These are phyloP conservation scores for Asterochloris erici DNA, from an alignment of 139 green algal genomes.

Conservation along the genomic window DNA sequence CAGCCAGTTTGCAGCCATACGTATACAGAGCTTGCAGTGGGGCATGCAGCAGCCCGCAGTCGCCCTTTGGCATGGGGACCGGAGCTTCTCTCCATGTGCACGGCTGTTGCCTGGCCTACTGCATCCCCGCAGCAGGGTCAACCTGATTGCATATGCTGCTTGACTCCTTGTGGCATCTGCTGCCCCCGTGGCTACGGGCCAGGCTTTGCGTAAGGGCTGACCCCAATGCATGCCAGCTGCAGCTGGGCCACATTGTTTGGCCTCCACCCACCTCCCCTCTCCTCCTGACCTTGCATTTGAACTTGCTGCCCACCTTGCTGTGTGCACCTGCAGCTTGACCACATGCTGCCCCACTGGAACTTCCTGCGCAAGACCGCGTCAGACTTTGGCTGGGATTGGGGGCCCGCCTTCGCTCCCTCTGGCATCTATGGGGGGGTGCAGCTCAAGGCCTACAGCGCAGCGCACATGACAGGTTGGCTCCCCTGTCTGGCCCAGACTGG, in stretches of 20 bases:
- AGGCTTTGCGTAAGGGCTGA: not conserved
- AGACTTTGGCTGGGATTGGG: constrained; percentile 86
- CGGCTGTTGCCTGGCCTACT: not conserved
- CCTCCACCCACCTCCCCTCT: too few species aligned
- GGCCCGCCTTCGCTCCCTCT: constrained; percentile 55
- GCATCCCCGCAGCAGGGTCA: too few species aligned
- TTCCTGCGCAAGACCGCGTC: constrained; percentile 70
- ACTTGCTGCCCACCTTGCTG: not conserved
- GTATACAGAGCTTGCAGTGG: not conserved
- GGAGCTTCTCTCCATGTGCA: not conserved
- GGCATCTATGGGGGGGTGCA: constrained; percentile 56
- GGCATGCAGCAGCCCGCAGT: not conserved
- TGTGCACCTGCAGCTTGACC: constrained; percentile 7
- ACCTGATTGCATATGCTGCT: not conserved
- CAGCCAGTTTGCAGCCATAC: too few species aligned
- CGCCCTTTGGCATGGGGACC: not conserved
- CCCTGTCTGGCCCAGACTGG: not conserved
- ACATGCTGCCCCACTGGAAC: constrained; percentile 57
- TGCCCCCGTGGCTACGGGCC: not conserved
- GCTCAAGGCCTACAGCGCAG: constrained; percentile 30
- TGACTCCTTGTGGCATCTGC: not conserved
- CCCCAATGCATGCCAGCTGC: not conserved
- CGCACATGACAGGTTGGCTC: constrained; percentile 21
- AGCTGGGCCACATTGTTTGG: not conserved
- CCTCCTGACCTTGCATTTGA: not conserved